Evolutionary conservation across 2,329 filamentous ascomycete species (phyloP).

Genomic region (Aureobasidium leucospermi): DNA sequence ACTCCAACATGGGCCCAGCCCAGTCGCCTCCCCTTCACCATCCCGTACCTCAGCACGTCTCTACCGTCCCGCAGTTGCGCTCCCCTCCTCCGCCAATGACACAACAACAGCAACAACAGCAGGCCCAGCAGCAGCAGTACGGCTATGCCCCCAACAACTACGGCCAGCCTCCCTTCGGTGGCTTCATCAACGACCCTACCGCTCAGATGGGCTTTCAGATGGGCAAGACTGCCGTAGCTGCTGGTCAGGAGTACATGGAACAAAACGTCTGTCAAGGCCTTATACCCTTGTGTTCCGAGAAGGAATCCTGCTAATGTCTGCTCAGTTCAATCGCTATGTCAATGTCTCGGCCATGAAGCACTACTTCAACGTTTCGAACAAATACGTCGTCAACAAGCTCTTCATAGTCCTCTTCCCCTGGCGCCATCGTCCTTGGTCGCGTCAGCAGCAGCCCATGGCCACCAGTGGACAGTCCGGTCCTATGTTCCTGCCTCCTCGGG

Average conservation of each 20-base stretch:
- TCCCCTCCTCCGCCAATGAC: constrained; percentile 78
- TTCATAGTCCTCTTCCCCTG: constrained; percentile 92
- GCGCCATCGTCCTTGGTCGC: constrained; percentile 95
- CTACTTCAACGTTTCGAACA: constrained; percentile 99
- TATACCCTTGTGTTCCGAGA: background rate
- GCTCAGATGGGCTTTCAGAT: constrained; percentile 93
- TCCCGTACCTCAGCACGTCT: constrained; percentile 96
- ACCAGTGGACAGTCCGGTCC: constrained; percentile 46
- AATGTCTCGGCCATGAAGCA: constrained; percentile 91
- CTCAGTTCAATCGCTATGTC: constrained; percentile 70
- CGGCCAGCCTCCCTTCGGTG: constrained; percentile 61
- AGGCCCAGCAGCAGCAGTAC: constrained; percentile 47
- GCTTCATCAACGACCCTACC: constrained; percentile 93
- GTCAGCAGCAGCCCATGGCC: constrained; percentile 62
- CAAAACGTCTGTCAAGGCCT: constrained; percentile 63
- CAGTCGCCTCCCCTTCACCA: constrained; percentile 91
- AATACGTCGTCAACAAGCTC: constrained; percentile 89
- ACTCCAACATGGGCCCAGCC: constrained; percentile 61
- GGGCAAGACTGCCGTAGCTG: constrained; percentile 82
- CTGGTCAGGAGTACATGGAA: constrained; percentile 90
- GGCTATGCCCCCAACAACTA: constrained; percentile 23
- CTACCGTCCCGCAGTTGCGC: constrained; percentile 91
- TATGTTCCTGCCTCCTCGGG: constrained; percentile 82
- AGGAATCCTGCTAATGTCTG: background rate
- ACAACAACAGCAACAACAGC: constrained; percentile 59